Evolutionary conservation across 805 yeast genomes (phyloP).

Genomic region (Metschnikowia cubensis): DNA sequence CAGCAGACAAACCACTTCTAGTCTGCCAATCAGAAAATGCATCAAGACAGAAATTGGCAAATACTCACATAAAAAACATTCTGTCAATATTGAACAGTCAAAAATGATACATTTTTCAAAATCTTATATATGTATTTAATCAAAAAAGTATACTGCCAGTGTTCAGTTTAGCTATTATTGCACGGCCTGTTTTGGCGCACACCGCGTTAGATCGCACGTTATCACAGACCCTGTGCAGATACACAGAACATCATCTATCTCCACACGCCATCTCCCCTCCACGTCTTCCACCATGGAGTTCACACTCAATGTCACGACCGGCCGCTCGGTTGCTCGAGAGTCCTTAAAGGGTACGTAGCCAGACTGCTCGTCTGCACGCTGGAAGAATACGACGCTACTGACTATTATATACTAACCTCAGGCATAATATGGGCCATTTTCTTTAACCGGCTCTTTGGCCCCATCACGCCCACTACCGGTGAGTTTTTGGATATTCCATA

Average conservation of each 20-base stretch:
- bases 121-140: no score
- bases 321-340: constrained; percentile 51
- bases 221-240: constrained; percentile 1
- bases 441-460: constrained; percentile 67
- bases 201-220: constrained; percentile 2
- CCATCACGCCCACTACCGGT: constrained; percentile 50
- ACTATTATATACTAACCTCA: constrained; percentile 16
- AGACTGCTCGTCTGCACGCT: neutral
- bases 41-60: no score
- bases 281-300: constrained; percentile 36
- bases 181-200: neutral
- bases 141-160: no score
- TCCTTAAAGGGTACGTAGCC: constrained; percentile 46
- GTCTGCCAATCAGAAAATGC: no score
- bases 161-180: neutral
- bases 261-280: neutral
- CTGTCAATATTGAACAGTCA: no score
- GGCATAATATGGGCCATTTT: constrained; percentile 65
- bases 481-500: constrained; percentile 59
- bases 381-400: neutral
- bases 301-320: constrained; percentile 46
- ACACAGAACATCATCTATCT: constrained; percentile 1
- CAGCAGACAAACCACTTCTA: no score
- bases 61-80: no score
- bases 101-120: no score